Evolutionary conservation across 2,329 filamentous ascomycete species (phyloP), one percentile per base, ranked within the genome.

Genomic region (Aspergillus udagawae): DNA sequence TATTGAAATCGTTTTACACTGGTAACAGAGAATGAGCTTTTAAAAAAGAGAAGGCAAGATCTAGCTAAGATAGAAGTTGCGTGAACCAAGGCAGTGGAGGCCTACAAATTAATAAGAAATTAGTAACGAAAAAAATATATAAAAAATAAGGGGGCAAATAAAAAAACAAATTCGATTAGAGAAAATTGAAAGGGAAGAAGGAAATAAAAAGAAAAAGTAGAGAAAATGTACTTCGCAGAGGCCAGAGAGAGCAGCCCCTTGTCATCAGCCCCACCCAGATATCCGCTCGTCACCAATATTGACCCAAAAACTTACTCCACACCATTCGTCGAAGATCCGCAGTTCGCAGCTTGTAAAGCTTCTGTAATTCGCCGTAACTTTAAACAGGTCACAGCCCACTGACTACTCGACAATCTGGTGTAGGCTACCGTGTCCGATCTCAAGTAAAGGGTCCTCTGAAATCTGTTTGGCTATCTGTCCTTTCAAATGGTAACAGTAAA

Each of bases 361-460:
- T 60, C 60, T 63, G 65, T 68, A 68, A 68, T 66, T 65, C 66
- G 61, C 66, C 63, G 66, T 68, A 68, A 67, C 63, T 65, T 63
- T 64, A 63, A 66, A 57, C 54, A 58, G 55, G 57, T 60, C 58
- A 58, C 57, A 49, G 56, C 54, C 48, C 54, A 49, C 54, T 55
- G 56, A 48, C 56, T 64, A 63, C 60, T 61, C 56, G 63, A 63
- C 60, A 57, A 65, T 63, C 62, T 60, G 48, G 38, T 53, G 54
- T 52, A 59, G 56, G 49, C 55, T 60, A 14, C 44, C 51, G 52
- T 47, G 48, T 48, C 45, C 32, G 48, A 54, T 35, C 41, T 49
- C 56, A 56, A 49, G 32, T 56, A 47, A 48, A 25, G 12, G 32
- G 28, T 55, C 50, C 35, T 57, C 38, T 25, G 4, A 35, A 28